phyloP scores from a whole-genome alignment of 2,329 filamentous ascomycete species.

The Hypoxylon sp. region DNA sequence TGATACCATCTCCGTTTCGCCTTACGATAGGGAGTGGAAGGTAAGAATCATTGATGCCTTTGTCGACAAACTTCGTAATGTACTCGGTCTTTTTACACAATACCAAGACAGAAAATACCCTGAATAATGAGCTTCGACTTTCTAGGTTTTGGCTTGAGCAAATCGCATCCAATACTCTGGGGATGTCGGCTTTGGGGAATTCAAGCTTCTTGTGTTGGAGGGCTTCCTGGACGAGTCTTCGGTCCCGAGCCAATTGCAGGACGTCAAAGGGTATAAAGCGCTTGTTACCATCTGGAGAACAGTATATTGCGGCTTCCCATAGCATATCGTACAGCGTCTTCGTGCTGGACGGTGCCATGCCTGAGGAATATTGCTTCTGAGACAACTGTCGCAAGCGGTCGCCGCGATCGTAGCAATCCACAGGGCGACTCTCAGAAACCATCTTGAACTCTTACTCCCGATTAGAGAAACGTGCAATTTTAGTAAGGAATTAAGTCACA shows the following conservation, averaged over 20 bases:
- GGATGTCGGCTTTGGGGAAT: neutral
- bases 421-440: neutral
- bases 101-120: slow-evolving; percentile 29
- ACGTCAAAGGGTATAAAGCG: slow-evolving; percentile 31
- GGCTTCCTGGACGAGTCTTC: neutral
- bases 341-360: no score
- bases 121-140: slow-evolving; percentile 8
- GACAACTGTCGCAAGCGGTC: neutral
- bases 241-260: slow-evolving; percentile 19
- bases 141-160: neutral
- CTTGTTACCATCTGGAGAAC: neutral
- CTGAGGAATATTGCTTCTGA: neutral
- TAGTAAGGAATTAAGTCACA: neutral
- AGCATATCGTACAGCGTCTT: slow-evolving; percentile 5
- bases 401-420: slow-evolving; percentile 14
- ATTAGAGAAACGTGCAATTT: neutral
- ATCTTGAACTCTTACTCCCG: neutral
- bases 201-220: neutral
- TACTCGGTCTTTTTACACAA: slow-evolving; percentile 10
- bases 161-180: neutral
- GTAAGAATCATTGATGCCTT: slow-evolving; percentile 22
- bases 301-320: neutral
- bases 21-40: slow-evolving; percentile 25
- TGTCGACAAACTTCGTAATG: slow-evolving; percentile 22
- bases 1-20: neutral